Evolutionary conservation across 352 stramenopile genomes (phyloP).

Genomic region (Globisporangium spiculum): DNA sequence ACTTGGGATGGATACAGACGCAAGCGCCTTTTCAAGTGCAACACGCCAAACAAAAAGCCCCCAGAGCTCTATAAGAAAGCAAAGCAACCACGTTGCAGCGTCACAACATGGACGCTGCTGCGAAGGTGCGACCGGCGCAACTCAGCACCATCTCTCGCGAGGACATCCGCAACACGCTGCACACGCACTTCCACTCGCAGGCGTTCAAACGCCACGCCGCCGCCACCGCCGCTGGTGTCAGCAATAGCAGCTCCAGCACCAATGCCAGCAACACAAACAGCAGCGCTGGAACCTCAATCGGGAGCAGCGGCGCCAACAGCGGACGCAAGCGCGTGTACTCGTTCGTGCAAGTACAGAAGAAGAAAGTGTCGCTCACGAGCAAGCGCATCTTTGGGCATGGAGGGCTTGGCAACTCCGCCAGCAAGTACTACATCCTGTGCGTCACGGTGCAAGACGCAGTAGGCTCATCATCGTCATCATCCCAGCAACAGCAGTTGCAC

Average conservation of each 20-base stretch:
- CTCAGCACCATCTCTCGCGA: slow-evolving; percentile 47
- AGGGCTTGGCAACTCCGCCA: slow-evolving; percentile 18
- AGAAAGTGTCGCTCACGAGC: slow-evolving; percentile 43
- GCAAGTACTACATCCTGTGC: slow-evolving; percentile 68
- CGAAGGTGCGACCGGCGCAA: slow-evolving; percentile 17
- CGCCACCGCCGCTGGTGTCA: slow-evolving; percentile 2
- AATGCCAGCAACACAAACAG: not conserved
- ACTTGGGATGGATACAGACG: not conserved
- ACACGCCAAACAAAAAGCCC: not conserved
- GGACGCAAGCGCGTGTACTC: slow-evolving; percentile 49
- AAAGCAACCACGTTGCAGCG: not conserved
- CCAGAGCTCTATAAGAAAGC: not conserved
- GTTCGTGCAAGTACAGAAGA: slow-evolving; percentile 68
- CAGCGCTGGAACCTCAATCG: not conserved
- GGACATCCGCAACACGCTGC: slow-evolving; percentile 59
- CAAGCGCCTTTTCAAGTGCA: not conserved
- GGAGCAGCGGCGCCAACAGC: not conserved
- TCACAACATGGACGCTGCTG: slow-evolving; percentile 10
- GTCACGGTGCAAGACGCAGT: slow-evolving; percentile 49
- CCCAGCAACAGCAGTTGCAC: slow-evolving; percentile 33
- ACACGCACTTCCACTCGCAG: slow-evolving; percentile 60
- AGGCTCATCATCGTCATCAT: not conserved
- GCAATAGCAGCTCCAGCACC: not conserved
- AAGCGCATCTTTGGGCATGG: slow-evolving; percentile 52
- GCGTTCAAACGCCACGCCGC: slow-evolving; percentile 23